These are phyloP conservation scores for Suillus luteus DNA, from an alignment of 768 basidiomycete species.

Conservation along the genomic window DNA sequence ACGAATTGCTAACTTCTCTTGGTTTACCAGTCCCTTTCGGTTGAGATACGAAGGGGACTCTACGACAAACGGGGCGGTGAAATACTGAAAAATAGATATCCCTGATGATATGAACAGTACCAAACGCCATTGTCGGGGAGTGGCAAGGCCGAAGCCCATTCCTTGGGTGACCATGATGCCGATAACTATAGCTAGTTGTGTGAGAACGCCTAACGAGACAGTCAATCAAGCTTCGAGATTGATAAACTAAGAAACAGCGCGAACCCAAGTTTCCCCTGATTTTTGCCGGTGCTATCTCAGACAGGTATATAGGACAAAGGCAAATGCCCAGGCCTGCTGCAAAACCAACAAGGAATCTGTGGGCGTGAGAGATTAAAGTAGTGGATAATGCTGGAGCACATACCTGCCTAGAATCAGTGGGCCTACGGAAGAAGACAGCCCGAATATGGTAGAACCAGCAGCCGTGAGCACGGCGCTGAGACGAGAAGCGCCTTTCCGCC, in stretches of 20 bases:
- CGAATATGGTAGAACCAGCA: constrained; percentile 67
- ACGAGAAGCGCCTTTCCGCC: constrained; percentile 68
- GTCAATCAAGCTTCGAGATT: background rate
- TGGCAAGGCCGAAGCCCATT: constrained; percentile 70
- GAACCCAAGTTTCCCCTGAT: constrained; percentile 76
- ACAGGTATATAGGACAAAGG: constrained; percentile 82
- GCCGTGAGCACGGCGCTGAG: constrained; percentile 57
- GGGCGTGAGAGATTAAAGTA: constrained; percentile 5
- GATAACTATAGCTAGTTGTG: constrained; percentile 80
- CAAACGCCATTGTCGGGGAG: constrained; percentile 66
- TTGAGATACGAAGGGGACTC: constrained; percentile 76
- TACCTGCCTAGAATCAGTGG: constrained; percentile 69
- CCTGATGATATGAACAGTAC: constrained; percentile 65
- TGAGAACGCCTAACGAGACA: constrained; percentile 61
- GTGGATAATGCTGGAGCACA: constrained; percentile 18
- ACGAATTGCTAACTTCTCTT: constrained; percentile 45
- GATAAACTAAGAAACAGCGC: constrained; percentile 18
- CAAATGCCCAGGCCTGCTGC: constrained; percentile 75
- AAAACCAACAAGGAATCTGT: constrained; percentile 66
- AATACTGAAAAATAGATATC: constrained; percentile 57
- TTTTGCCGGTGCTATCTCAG: constrained; percentile 77
- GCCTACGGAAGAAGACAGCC: constrained; percentile 55
- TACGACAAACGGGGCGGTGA: constrained; percentile 53
- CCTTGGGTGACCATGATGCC: constrained; percentile 87
- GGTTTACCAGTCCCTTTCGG: constrained; percentile 48